Evolutionary conservation across 1,284 basidiomycete genomes (phyloP).

Genomic region (Papiliotrema terrestris): DNA sequence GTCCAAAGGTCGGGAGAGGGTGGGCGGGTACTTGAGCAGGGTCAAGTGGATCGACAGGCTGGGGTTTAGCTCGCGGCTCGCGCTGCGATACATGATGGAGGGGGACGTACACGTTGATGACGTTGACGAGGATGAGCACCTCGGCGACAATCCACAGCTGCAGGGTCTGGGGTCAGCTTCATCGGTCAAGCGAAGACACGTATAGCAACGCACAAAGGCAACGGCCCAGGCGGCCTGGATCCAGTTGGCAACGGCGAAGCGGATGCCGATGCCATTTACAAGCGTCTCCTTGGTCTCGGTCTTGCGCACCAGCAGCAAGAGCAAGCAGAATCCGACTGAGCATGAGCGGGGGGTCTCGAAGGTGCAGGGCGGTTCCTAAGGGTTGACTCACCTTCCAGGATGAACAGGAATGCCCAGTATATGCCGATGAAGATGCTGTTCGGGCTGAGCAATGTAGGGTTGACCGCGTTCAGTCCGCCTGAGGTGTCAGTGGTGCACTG

Average conservation of each 20-base stretch:
- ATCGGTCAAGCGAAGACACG: not conserved
- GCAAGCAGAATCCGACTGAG: slow-evolving; percentile 74
- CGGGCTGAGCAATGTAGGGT: slow-evolving; percentile 72
- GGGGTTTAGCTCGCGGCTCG: not conserved
- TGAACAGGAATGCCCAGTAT: slow-evolving; percentile 58
- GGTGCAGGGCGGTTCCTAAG: not conserved
- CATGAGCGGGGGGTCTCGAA: not conserved
- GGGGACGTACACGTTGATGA: slow-evolving; percentile 41
- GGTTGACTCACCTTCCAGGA: slow-evolving; percentile 35
- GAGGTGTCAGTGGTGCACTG: slow-evolving; percentile 3
- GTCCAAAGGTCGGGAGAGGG: slow-evolving; percentile 50
- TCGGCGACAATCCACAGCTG: slow-evolving; percentile 46
- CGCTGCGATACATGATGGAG: slow-evolving; percentile 4
- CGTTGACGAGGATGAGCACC: slow-evolving; percentile 41
- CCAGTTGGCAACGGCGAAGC: slow-evolving; percentile 76
- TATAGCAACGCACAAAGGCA: slow-evolving; percentile 59
- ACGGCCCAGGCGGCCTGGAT: slow-evolving; percentile 78
- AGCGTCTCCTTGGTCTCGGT: slow-evolving; percentile 73
- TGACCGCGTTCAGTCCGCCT: slow-evolving; percentile 58
- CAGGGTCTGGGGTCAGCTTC: slow-evolving; percentile 30
- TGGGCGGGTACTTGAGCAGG: slow-evolving; percentile 39
- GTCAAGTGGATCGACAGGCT: slow-evolving; percentile 47
- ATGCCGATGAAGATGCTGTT: slow-evolving; percentile 60
- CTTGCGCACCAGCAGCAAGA: slow-evolving; percentile 67
- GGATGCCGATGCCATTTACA: slow-evolving; percentile 70